A percentile compares a stretch with the other conserved stretches of the same genome.
Conservation (phyloP, 1,139 yeast species). For the Geotrichum bryndzae region DNA sequence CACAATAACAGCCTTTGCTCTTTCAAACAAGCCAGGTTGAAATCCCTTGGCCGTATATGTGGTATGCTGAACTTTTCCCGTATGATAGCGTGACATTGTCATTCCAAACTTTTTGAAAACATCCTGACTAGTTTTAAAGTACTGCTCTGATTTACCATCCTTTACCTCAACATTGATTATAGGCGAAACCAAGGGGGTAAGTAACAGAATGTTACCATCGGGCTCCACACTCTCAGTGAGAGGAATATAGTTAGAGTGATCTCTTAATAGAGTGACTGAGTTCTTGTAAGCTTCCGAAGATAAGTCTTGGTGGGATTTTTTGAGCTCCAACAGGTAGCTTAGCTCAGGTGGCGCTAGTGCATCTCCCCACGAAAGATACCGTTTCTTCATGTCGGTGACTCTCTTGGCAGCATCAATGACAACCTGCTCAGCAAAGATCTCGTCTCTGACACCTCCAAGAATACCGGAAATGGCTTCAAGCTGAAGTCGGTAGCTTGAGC, state of each 20-base stretch:
- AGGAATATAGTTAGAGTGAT: slow-evolving; percentile 49
- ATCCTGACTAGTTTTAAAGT: slow-evolving; percentile 48
- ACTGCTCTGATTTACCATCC: slow-evolving; percentile 16
- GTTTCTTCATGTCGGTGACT: slow-evolving; percentile 43
- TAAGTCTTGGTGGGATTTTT: slow-evolving; percentile 43
- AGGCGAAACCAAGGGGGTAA: background rate
- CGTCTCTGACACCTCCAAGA: slow-evolving; percentile 48
- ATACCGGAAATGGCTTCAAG: slow-evolving; percentile 54
- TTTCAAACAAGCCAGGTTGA: slow-evolving; percentile 49
- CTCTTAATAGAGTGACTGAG: slow-evolving; percentile 53
- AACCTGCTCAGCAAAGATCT: slow-evolving; percentile 47
- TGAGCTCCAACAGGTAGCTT: slow-evolving; percentile 34
- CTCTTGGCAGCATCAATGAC: slow-evolving; percentile 42
- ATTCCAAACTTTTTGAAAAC: slow-evolving; percentile 44
- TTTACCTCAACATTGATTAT: slow-evolving; percentile 27
- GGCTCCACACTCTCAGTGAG: slow-evolving; percentile 42
- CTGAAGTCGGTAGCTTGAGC: slow-evolving; percentile 53
- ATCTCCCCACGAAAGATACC: slow-evolving; percentile 46
- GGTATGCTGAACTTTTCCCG: slow-evolving; percentile 52
- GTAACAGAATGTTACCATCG: slow-evolving; percentile 20
- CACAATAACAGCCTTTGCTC: slow-evolving; percentile 51
- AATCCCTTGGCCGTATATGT: slow-evolving; percentile 62
- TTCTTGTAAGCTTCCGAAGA: slow-evolving; percentile 47
- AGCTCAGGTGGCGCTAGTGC: slow-evolving; percentile 37
- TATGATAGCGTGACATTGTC: slow-evolving; percentile 26